Evolutionary conservation across 2,329 filamentous ascomycete species (phyloP).

Genomic region (Alternaria atra): DNA sequence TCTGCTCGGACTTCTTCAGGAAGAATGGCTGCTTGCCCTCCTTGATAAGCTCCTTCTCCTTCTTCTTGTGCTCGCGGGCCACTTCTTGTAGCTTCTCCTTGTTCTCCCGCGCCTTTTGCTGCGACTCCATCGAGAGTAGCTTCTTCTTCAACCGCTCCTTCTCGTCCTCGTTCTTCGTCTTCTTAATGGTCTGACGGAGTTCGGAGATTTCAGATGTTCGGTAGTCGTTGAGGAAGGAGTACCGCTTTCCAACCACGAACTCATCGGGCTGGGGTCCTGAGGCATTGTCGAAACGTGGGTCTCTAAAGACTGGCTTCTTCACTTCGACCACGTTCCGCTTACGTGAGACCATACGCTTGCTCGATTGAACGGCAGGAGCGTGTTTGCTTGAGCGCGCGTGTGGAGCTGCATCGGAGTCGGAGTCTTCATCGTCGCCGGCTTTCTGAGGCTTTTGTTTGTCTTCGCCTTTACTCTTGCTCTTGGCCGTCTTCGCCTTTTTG

Average conservation of each 20-base stretch:
- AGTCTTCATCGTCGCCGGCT: slow-evolving; percentile 45
- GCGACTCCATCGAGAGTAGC: slow-evolving; percentile 80
- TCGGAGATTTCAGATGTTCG: slow-evolving; percentile 82
- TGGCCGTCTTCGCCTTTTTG: slow-evolving; percentile 29
- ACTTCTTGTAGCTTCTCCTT: slow-evolving; percentile 76
- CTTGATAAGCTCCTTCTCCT: slow-evolving; percentile 84
- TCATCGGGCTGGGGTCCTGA: slow-evolving; percentile 64
- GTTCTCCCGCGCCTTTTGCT: slow-evolving; percentile 73
- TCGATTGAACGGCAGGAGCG: slow-evolving; percentile 83
- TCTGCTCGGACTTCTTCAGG: slow-evolving; percentile 89
- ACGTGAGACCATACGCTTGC: slow-evolving; percentile 83
- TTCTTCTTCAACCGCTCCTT: slow-evolving; percentile 76
- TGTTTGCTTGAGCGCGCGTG: slow-evolving; percentile 77
- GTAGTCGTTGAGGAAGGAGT: slow-evolving; percentile 89
- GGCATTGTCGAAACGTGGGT: slow-evolving; percentile 86
- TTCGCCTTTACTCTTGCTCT: slow-evolving; percentile 24
- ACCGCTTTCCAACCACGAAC: slow-evolving; percentile 72
- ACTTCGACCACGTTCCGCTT: slow-evolving; percentile 75
- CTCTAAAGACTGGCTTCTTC: slow-evolving; percentile 70
- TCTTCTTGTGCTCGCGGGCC: slow-evolving; percentile 76
- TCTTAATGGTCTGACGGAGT: slow-evolving; percentile 73
- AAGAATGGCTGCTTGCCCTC: slow-evolving; percentile 94
- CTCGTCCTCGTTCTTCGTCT: slow-evolving; percentile 69
- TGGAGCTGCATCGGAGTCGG: slow-evolving; percentile 46
- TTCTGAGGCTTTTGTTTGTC: slow-evolving; percentile 42